These are phyloP conservation scores for Acer yangbiense DNA, from an alignment of 345 rosid species.

Conservation along the genomic window DNA sequence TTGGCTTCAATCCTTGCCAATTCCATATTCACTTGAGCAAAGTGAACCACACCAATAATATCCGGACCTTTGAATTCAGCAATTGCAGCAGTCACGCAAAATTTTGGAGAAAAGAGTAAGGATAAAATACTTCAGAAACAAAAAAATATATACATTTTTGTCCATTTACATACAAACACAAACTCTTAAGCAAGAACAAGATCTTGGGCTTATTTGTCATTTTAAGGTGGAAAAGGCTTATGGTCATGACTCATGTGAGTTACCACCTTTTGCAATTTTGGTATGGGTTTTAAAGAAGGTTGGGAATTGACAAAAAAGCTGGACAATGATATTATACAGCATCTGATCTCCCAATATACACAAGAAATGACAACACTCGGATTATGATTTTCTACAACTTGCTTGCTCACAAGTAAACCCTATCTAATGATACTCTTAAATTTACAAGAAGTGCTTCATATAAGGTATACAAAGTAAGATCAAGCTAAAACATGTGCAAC, in stretches of 20 bases:
- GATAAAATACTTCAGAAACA: constrained; percentile 10
- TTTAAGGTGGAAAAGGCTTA: neutral
- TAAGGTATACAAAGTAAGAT: neutral
- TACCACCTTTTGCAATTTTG: too few relatives aligned
- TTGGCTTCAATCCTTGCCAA: constrained; percentile 84
- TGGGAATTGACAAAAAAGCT: neutral
- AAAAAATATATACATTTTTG: neutral
- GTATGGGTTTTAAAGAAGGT: neutral
- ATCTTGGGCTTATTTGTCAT: neutral
- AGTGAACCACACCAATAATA: constrained; percentile 82
- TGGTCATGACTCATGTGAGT: too few relatives aligned
- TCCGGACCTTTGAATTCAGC: constrained; percentile 92
- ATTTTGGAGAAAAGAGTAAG: constrained; percentile 47
- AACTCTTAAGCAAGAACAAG: neutral
- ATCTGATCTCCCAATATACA: neutral
- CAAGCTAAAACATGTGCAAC: neutral
- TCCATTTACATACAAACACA: neutral
- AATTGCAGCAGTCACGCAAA: constrained; percentile 87
- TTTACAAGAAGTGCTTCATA: neutral
- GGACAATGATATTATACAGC: neutral
- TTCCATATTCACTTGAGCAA: constrained; percentile 92
- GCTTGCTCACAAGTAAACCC: neutral
- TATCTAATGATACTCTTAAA: neutral
- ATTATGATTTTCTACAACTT: neutral
- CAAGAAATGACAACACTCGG: neutral